These are phyloP conservation scores for Medicago arabica DNA, from an alignment of 306 rosid genomes.

Conservation along the genomic window DNA sequence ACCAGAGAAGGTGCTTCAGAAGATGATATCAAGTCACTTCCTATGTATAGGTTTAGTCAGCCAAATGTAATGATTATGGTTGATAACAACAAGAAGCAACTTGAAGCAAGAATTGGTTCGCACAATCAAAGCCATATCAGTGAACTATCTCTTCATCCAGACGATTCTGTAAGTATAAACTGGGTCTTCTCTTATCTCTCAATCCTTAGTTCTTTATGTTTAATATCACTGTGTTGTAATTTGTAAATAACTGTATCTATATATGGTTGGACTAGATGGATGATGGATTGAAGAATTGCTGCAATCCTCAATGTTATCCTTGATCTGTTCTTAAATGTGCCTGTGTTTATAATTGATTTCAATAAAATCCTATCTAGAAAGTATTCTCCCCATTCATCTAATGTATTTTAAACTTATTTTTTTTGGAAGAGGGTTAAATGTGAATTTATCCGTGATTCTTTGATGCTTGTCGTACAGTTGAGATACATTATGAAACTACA, in stretches of 20 bases:
- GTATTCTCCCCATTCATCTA: too few relatives aligned
- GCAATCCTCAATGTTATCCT: conserved; percentile 1
- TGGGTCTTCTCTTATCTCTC: conserved; percentile 36
- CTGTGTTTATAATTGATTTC: conserved; percentile 15
- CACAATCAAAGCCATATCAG: conserved; percentile 47
- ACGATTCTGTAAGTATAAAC: conserved; percentile 77
- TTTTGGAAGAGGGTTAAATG: neutral
- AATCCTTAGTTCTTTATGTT: conserved; percentile 3
- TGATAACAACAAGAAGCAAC: conserved; percentile 50
- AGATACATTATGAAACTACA: conserved; percentile 7
- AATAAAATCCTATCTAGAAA: neutral
- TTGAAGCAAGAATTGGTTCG: conserved; percentile 42
- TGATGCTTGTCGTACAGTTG: conserved; percentile 17
- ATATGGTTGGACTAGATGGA: conserved; percentile 6
- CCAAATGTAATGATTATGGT: conserved; percentile 49
- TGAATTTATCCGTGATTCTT: neutral
- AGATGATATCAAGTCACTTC: conserved; percentile 78
- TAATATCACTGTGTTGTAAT: conserved; percentile 12
- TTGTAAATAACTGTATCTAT: conserved; percentile 1
- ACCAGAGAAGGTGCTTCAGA: conserved; percentile 82
- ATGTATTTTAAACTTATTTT: too few relatives aligned
- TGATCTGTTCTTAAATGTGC: conserved; percentile 12
- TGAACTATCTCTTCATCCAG: conserved; percentile 70
- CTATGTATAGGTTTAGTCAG: conserved; percentile 69
- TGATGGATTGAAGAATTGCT: neutral